Evolutionary conservation across 2,329 filamentous ascomycete genomes (phyloP).

Genomic region (Fusarium coffeatum): DNA sequence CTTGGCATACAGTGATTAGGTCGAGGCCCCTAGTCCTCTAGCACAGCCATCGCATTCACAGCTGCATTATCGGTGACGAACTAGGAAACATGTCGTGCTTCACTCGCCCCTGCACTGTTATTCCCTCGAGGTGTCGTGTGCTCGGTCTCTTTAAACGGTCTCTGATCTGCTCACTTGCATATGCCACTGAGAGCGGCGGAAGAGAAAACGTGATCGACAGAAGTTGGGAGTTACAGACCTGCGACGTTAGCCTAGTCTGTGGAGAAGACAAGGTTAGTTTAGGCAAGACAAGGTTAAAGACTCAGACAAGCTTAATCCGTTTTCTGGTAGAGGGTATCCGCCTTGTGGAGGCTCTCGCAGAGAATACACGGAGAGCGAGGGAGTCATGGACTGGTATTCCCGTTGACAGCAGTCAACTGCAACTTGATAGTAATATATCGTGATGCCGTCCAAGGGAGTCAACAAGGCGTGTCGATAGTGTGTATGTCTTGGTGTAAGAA

Average conservation of each 20-base stretch:
- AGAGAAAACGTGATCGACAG: constrained; percentile 11
- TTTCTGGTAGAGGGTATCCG: not conserved
- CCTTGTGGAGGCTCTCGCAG: not conserved
- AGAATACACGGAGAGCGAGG: not conserved
- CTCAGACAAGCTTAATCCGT: constrained; percentile 13
- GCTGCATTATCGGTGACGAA: constrained; percentile 31
- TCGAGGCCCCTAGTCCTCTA: not conserved
- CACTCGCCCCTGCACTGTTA: not conserved
- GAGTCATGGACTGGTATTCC: no score
- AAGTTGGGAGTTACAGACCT: constrained; percentile 8
- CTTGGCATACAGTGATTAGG: constrained; percentile 20
- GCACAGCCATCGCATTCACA: constrained; percentile 4
- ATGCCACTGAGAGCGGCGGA: not conserved
- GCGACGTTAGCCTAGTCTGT: constrained; percentile 6
- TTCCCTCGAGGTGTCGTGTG: constrained; percentile 7
- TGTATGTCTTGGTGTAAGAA: no score
- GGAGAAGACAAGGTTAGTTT: no score
- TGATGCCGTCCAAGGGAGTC: no score
- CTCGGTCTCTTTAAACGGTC: constrained; percentile 1
- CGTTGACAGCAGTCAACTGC: no score
- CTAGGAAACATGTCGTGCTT: constrained; percentile 41
- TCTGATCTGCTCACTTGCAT: not conserved
- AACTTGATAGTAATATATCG: no score
- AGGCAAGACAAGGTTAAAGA: constrained; percentile 1
- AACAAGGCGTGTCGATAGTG: no score